A percentile compares a stretch with the other conserved stretches of the same genome.
These are phyloP conservation scores for Aspergillus chevalieri DNA, from an alignment of 2,329 filamentous ascomycete species.

Conservation along the genomic window DNA sequence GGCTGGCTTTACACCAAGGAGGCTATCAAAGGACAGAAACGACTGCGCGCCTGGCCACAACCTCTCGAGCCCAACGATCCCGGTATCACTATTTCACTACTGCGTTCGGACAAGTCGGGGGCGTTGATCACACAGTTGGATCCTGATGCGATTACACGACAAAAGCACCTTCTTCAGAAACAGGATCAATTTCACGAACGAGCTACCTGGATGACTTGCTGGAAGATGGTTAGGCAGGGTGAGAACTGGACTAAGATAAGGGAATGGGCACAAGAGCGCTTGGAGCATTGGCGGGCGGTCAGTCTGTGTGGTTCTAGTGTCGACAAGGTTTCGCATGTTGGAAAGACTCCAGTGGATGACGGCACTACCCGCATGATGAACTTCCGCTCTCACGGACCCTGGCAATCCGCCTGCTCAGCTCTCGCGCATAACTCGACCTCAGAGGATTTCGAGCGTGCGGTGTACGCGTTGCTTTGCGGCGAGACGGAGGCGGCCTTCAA, in stretches of 20 bases:
- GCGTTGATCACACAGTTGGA: constrained; percentile 80
- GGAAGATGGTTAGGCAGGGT: constrained; percentile 85
- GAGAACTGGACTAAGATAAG: constrained; percentile 65
- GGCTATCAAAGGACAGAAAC: constrained; percentile 84
- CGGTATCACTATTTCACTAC: constrained; percentile 50
- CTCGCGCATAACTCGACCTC: constrained; percentile 57
- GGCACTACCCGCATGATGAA: constrained; percentile 39
- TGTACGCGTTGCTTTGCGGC: constrained; percentile 84
- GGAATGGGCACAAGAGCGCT: constrained; percentile 79
- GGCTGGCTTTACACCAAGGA: constrained; percentile 91
- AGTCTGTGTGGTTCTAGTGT: constrained; percentile 61
- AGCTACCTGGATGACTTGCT: constrained; percentile 89
- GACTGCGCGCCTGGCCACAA: constrained; percentile 61
- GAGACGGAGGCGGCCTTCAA: constrained; percentile 71
- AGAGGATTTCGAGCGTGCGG: constrained; percentile 76
- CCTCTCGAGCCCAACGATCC: constrained; percentile 58
- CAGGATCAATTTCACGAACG: constrained; percentile 85
- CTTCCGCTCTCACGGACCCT: constrained; percentile 31
- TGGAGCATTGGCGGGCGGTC: constrained; percentile 83
- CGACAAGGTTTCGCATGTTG: constrained; percentile 20
- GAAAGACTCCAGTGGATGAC: constrained; percentile 28
- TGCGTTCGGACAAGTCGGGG: constrained; percentile 54
- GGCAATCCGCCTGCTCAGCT: constrained; percentile 34
- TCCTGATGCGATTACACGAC: constrained; percentile 79
- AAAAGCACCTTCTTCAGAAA: constrained; percentile 67